These are phyloP conservation scores for Mrakia blollopis DNA, from an alignment of 768 basidiomycete genomes.

Conservation along the genomic window DNA sequence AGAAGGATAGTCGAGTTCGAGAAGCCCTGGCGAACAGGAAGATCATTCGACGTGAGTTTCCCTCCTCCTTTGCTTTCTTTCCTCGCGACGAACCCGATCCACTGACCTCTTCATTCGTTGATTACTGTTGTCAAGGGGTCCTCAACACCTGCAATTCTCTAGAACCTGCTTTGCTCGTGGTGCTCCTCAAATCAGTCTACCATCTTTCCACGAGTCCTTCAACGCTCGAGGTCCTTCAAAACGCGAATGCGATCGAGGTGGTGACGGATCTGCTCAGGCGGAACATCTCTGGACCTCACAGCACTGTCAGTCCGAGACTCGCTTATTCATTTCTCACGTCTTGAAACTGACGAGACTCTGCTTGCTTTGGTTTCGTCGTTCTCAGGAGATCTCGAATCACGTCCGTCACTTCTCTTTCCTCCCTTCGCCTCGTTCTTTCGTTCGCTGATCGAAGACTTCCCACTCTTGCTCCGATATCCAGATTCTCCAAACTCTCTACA, in stretches of 20 bases:
- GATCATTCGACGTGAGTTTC: slow-evolving; percentile 72
- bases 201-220: slow-evolving; percentile 91
- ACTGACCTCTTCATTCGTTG: neutral
- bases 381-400: slow-evolving; percentile 91
- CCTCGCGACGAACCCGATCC: no score
- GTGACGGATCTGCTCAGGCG: slow-evolving; percentile 79
- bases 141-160: slow-evolving; percentile 80
- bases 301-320: slow-evolving; percentile 57
- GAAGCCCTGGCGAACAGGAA: slow-evolving; percentile 86
- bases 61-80: neutral
- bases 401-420: slow-evolving; percentile 44
- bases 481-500: slow-evolving; percentile 88
- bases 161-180: slow-evolving; percentile 79
- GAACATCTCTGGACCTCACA: slow-evolving; percentile 69
- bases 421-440: neutral
- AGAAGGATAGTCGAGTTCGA: slow-evolving; percentile 86
- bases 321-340: neutral
- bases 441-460: neutral
- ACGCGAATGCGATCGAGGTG: slow-evolving; percentile 89
- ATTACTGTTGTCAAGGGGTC: slow-evolving; percentile 59
- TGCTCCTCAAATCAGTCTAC: slow-evolving; percentile 89
- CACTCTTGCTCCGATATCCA: neutral
- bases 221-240: slow-evolving; percentile 86
- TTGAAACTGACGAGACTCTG: neutral
- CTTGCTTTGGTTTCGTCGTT: slow-evolving; percentile 17